A percentile compares a stretch with the other conserved stretches of the same genome.
Evolutionary conservation across 805 yeast genomes (phyloP).

Genomic region (Starmerella floris): DNA sequence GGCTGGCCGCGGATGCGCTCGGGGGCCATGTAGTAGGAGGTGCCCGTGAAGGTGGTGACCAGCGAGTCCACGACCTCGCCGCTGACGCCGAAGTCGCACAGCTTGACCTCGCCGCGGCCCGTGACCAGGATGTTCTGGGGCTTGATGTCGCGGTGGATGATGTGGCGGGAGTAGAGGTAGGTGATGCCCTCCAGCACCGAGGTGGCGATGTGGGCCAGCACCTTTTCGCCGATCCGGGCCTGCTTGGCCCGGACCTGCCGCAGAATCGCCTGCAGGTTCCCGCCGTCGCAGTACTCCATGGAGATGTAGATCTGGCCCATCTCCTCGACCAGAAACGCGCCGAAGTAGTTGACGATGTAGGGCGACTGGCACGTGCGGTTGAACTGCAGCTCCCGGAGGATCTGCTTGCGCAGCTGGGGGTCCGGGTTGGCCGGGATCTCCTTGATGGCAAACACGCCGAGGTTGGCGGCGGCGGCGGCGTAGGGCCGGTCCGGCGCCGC

Average conservation of each 20-base stretch:
- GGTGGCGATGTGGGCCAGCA: slow-evolving; percentile 79
- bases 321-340: slow-evolving; percentile 69
- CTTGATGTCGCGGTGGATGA: slow-evolving; percentile 90
- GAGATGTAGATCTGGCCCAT: slow-evolving; percentile 78
- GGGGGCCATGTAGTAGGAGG: slow-evolving; percentile 97
- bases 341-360: slow-evolving; percentile 81
- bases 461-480: slow-evolving; percentile 9
- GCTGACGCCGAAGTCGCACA: slow-evolving; percentile 95
- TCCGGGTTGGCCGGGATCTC: slow-evolving; percentile 62
- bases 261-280: slow-evolving; percentile 82
- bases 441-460: slow-evolving; percentile 71
- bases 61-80: slow-evolving; percentile 92
- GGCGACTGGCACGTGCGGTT: slow-evolving; percentile 72
- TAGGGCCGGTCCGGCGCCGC: slow-evolving; percentile 17
- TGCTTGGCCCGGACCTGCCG: slow-evolving; percentile 57
- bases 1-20: slow-evolving; percentile 93
- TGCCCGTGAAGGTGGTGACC: slow-evolving; percentile 94
- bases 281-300: slow-evolving; percentile 96
- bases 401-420: slow-evolving; percentile 80
- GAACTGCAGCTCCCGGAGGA: slow-evolving; percentile 78
- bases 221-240: slow-evolving; percentile 85
- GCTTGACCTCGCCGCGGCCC: slow-evolving; percentile 63
- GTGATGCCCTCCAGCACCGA: slow-evolving; percentile 73
- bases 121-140: slow-evolving; percentile 85
- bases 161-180: slow-evolving; percentile 72